Percentiles rank a stretch among this genome's conserved stretches.
Evolutionary conservation across 257 asterid species (phyloP).

Genomic region (Jacaranda copaia): DNA sequence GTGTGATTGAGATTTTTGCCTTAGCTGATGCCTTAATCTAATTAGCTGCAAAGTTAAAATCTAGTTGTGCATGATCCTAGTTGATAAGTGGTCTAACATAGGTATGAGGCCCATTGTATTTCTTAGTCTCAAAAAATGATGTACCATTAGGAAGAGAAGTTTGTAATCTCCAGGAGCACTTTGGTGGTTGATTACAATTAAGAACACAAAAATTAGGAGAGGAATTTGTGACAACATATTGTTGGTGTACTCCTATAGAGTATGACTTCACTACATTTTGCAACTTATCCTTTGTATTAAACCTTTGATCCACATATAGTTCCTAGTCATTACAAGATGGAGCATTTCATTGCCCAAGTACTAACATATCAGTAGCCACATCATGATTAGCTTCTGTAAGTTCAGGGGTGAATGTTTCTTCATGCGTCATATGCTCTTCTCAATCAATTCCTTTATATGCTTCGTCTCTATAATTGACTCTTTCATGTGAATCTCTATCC

Average conservation of each 20-base stretch:
- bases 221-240: neutral
- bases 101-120: constrained; percentile 1
- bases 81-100: constrained; percentile 8
- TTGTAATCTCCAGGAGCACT: constrained; percentile 1
- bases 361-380: neutral
- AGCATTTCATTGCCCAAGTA: neutral
- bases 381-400: neutral
- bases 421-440: too few relatives aligned
- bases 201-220: neutral
- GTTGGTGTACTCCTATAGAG: neutral
- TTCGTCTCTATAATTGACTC: too few relatives aligned
- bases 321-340: neutral
- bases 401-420: neutral
- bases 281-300: neutral
- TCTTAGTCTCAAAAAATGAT: constrained; percentile 21
- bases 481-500: too few relatives aligned
- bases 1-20: constrained; percentile 20
- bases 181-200: neutral
- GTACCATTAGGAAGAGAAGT: neutral
- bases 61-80: neutral
- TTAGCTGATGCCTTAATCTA: neutral
- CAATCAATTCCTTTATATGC: too few relatives aligned
- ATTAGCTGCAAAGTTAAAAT: neutral
- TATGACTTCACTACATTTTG: neutral
- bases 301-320: neutral